Evolutionary conservation across 1,139 yeast species (phyloP), one percentile per base, ranked within the genome.

Genomic region (Geotrichum aggregatum): DNA sequence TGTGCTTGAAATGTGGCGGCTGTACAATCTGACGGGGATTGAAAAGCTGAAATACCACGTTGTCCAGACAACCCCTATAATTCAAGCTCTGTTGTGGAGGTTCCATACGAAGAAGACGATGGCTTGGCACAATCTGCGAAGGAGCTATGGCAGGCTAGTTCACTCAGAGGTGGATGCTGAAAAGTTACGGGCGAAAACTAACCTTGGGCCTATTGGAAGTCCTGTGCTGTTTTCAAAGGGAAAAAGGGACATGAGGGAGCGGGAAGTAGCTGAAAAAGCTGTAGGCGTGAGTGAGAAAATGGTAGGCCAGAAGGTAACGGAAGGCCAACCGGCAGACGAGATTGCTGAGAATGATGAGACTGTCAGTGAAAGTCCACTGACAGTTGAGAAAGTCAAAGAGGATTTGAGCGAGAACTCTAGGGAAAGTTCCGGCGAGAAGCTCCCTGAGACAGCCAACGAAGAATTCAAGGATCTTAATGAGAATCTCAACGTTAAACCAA

Each of bases 1-100:
- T 34, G 30, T 52, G 10, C 16, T 11, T n/a, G 52, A 51, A 35
- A 30, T 51, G 48, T 22, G 22, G 30, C 44, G 49, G 6, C 24
- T 52, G 40, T 48, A 48, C 47, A 33, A 22, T 4, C 30, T 48
- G 14, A 48, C 52, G n/a, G 52, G 55, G n/a, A 39, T 39, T 16
- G 48, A 44, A 18, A 39, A 52, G 36, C 40, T 52, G 18, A 44
- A 33, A 28, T 30, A 39, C 31, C 46, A 49, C 26, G 47, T 40
- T 14, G 41, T 43, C 31, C 36, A 31, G 36, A 52, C 52, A 1
- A 41, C 52, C 3, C 50, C 52, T 8, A 22, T 35, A 21, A 45
- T 52, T 38, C 31, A 36, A 28, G n/a, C 10, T 13, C 24, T 48
- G 38, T 26, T 44, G 47, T 18, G 14, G 35, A 38, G 48, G 33